A percentile compares a stretch with the other conserved stretches of the same genome.
These are phyloP conservation scores for Zopfochytrium polystomum DNA, from an alignment of 371 early-diverging fungal genomes.

Conservation along the genomic window DNA sequence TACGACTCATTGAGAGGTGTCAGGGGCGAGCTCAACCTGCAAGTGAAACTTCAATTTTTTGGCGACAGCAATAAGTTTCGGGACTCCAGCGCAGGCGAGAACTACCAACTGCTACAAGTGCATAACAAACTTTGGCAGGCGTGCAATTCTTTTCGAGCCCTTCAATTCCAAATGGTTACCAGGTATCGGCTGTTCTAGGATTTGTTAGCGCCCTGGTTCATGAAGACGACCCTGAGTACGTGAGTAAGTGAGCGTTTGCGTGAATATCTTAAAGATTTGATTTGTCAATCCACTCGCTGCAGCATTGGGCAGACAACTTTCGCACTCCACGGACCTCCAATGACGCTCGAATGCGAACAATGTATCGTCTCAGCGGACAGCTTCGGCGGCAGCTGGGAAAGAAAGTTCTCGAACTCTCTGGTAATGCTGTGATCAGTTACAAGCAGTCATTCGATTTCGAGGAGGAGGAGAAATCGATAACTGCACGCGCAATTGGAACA, in stretches of 20 bases:
- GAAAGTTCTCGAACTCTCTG: slow-evolving; percentile 66
- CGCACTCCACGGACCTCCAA: slow-evolving; percentile 70
- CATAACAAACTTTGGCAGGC: slow-evolving; percentile 29
- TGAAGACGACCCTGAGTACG: slow-evolving; percentile 73
- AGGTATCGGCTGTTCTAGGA: slow-evolving; percentile 52
- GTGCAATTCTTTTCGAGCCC: slow-evolving; percentile 64
- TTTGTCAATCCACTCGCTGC: neutral
- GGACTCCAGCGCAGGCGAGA: slow-evolving; percentile 29
- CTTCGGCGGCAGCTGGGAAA: slow-evolving; percentile 63
- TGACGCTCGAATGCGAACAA: slow-evolving; percentile 61
- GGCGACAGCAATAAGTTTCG: slow-evolving; percentile 59
- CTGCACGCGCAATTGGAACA: slow-evolving; percentile 69
- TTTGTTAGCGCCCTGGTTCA: slow-evolving; percentile 61
- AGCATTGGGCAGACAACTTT: slow-evolving; percentile 56
- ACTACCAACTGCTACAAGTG: neutral
- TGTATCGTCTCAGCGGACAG: slow-evolving; percentile 61
- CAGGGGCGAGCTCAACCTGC: slow-evolving; percentile 66
- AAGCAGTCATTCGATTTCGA: slow-evolving; percentile 70
- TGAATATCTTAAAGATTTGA: too few species aligned
- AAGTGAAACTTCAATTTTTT: slow-evolving; percentile 68
- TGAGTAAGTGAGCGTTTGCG: too few species aligned
- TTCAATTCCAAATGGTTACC: slow-evolving; percentile 47
- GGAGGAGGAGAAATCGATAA: slow-evolving; percentile 60
- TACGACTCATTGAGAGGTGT: slow-evolving; percentile 59
- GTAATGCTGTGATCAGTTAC: slow-evolving; percentile 68